Base-by-base conservation (phyloP, 176 grass and related monocot species). In the Oryza meridionalis region DNA sequence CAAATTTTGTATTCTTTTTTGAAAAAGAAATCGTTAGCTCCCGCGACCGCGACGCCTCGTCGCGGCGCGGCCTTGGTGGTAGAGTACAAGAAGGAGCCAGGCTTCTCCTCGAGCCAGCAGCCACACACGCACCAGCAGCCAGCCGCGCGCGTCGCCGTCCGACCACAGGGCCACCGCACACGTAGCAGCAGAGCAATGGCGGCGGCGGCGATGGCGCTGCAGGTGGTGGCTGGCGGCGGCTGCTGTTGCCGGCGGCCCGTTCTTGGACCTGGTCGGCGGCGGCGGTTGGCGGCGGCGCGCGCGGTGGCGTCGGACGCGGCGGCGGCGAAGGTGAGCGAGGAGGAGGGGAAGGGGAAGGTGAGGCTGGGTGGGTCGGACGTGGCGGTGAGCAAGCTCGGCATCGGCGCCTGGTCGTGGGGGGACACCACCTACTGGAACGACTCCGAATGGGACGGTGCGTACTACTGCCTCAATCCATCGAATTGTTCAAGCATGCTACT, bases 351-450 rank as follows among this genome's bases (percentile, higher is more conserved):
- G 35, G 88, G 83, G 7, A 93, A 93, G 92, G 90, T 91, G 84
- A 86, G 82, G 78, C 80, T 97, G 50, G 95, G 95, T 22, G 84
- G 67, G 55, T 98, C 92, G 11, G 51, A 88, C 79, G 86, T 94
- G 37, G 86, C 79, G 21, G 92, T 98, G 21, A 89, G 84, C 65
- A 98, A 90, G 84, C 82, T 98, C 14, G 95, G 95, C 62, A 91
- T 98, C 79, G 92, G 95, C 37, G 90, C 92, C 0, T 98, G 95
- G 92, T 92, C 90, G 0, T 98, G 95, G 95, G 95, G 95, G 67
- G 95, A 98, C 78, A 93, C 92, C 71, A 80, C 88, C 13, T 97
- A 97, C 85, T 97, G 95, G 95, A 97, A 97, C 82, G 88, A 94
- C 80, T 93, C 79, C 79, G 13, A 88, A 78, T 97, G 92, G 95